Evolutionary conservation across 495 filamentous ascomycete genomes (phyloP).

Genomic region (Hypoxylon perforatum): DNA sequence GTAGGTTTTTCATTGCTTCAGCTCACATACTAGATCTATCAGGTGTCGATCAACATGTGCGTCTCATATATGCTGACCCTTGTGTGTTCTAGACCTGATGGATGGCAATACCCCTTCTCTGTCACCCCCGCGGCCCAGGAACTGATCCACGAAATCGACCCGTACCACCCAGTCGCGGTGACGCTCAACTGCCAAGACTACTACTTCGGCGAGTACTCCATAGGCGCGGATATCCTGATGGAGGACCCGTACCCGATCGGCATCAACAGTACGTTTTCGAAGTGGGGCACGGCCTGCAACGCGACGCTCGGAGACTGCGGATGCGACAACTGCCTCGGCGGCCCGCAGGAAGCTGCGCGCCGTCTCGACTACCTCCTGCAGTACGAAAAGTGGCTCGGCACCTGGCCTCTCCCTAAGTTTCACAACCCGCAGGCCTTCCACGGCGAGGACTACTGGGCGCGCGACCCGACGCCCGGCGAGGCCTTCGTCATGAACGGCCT

Average conservation of each 20-base stretch:
- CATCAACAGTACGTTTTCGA: constrained; percentile 63
- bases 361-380: constrained; percentile 62
- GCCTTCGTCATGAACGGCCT: constrained; percentile 69
- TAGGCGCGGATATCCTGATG: constrained; percentile 73
- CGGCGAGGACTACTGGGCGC: constrained; percentile 69
- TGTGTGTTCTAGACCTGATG: constrained; percentile 66
- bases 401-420: constrained; percentile 66
- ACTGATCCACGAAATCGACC: constrained; percentile 67
- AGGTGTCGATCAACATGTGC: background rate
- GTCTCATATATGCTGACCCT: constrained; percentile 8
- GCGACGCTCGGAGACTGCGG: constrained; percentile 76
- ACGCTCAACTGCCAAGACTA: constrained; percentile 78
- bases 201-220: constrained; percentile 70
- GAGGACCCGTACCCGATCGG: constrained; percentile 74
- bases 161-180: constrained; percentile 74
- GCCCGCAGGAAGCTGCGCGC: constrained; percentile 64
- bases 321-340: constrained; percentile 73
- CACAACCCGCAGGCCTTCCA: constrained; percentile 73
- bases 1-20: constrained; percentile 33
- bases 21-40: background rate
- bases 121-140: constrained; percentile 49
- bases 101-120: constrained; percentile 68
- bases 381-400: constrained; percentile 59
- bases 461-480: constrained; percentile 66
- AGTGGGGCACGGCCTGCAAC: constrained; percentile 69